A percentile compares a stretch with the other conserved stretches of the same genome.
phyloP scores from a whole-genome alignment of 768 basidiomycete species.

The Rhizopogon roseolus region DNA sequence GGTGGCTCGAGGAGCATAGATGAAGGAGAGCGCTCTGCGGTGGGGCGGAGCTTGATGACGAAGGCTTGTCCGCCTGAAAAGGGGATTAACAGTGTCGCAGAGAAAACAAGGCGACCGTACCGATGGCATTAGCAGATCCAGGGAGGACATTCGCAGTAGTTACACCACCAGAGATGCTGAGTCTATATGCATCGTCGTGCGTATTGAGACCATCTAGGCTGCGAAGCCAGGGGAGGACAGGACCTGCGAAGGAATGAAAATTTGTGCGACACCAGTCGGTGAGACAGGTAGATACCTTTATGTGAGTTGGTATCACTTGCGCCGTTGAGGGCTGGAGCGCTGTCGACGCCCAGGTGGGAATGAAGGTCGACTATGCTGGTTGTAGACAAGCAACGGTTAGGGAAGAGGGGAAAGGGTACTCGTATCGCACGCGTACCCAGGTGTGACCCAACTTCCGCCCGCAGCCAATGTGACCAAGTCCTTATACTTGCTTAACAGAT shows the following conservation, averaged over 20 bases:
- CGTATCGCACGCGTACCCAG: slow-evolving; percentile 42
- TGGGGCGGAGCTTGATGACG: slow-evolving; percentile 78
- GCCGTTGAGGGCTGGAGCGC: slow-evolving; percentile 49
- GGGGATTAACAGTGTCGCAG: slow-evolving; percentile 6
- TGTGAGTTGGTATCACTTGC: slow-evolving; percentile 58
- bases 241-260: slow-evolving; percentile 25
- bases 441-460: slow-evolving; percentile 63
- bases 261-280: neutral
- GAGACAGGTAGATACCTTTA: slow-evolving; percentile 31
- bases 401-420: slow-evolving; percentile 5
- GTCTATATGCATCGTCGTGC: slow-evolving; percentile 69
- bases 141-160: slow-evolving; percentile 82
- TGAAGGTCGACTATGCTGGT: slow-evolving; percentile 59
- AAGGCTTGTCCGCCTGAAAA: slow-evolving; percentile 80
- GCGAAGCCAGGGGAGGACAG: slow-evolving; percentile 74
- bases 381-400: slow-evolving; percentile 10
- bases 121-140: slow-evolving; percentile 72
- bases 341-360: slow-evolving; percentile 75
- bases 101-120: slow-evolving; percentile 32
- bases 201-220: slow-evolving; percentile 84
- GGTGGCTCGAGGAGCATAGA: slow-evolving; percentile 88
- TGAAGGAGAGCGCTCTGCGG: slow-evolving; percentile 66
- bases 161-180: slow-evolving; percentile 83
- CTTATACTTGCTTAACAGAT: slow-evolving; percentile 25
- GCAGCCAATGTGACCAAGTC: slow-evolving; percentile 57